Evolutionary conservation across 2,329 filamentous ascomycete species (phyloP).

Genomic region (Mycocentrospora acerina): DNA sequence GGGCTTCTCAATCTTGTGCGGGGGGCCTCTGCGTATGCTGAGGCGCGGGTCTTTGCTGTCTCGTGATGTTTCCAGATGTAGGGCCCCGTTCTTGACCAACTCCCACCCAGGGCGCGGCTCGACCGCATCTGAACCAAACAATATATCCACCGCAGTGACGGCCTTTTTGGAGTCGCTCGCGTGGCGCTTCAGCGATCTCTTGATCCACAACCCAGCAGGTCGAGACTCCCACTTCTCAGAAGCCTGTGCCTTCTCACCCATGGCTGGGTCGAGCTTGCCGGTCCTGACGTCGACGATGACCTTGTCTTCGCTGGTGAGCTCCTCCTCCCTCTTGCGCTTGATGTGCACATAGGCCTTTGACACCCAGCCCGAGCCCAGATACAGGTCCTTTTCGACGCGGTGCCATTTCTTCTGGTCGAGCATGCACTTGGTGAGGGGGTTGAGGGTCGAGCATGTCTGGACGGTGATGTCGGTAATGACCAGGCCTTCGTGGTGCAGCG

Average conservation of each 20-base stretch:
- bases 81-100: conserved; percentile 63
- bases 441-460: conserved; percentile 72
- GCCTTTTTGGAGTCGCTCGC: conserved; percentile 73
- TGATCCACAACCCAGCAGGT: conserved; percentile 78
- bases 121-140: conserved; percentile 88
- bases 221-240: conserved; percentile 75
- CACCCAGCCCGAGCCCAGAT: conserved; percentile 72
- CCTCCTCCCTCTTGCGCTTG: conserved; percentile 81
- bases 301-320: conserved; percentile 71
- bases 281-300: conserved; percentile 79
- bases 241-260: conserved; percentile 56
- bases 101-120: conserved; percentile 87
- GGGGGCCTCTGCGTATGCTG: conserved; percentile 73
- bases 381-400: conserved; percentile 85
- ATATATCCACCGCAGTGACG: conserved; percentile 79
- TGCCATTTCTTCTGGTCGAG: conserved; percentile 75
- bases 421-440: conserved; percentile 72
- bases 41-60: conserved; percentile 70
- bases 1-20: conserved; percentile 66
- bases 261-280: conserved; percentile 68
- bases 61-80: conserved; percentile 67
- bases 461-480: conserved; percentile 86
- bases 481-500: conserved; percentile 75
- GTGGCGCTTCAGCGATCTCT: conserved; percentile 69
- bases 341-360: conserved; percentile 79